Evolutionary conservation across 2,329 filamentous ascomycete species (phyloP), one percentile per base, ranked within the genome.

Genomic region (Trichoderma sp.): DNA sequence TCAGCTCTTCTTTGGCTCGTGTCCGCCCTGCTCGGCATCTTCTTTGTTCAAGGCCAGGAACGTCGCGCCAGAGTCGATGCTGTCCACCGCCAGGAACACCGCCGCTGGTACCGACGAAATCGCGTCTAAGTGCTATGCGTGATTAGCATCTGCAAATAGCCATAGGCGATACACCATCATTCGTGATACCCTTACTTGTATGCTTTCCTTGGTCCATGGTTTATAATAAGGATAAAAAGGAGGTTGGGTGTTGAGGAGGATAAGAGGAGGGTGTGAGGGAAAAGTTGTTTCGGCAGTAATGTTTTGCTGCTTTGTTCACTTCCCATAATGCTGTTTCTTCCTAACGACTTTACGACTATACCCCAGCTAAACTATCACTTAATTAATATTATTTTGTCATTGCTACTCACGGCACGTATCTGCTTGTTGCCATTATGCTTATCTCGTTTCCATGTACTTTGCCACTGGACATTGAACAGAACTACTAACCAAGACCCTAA

Each of bases 1-100:
- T 89, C 88, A 2, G 89, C 89, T 66, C 83, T 91, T 71, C 82
- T 89, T 74, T 93, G 90, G 90, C 84, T 93, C 48, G 85, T 82
- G 13, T 90, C 88, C 56, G 84, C 84, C 17, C 73, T 90, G 22
- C 74, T 92, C 52, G 86, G 84, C 54, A 75, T 86, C 72, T 81
- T 85, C 75, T 87, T 84, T 84, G 80, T 84, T 22, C 82, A 80
- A 68, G 79, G 80, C 69, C 77, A 74, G 34, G 76, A 78, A 69
- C 71, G 70, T 29, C 80, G 77, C 68, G 80, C 78, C 27, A 72
- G 76, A 39, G 70, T 71, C 15, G 75, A 75, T 57, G 77, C 76
- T 25, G 69, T 71, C 25, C 74, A 74, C 42, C 72, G 77, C 57
- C 74, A 74, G 35, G 78, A 78, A 50, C 72, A 77, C 61, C 79